Evolutionary conservation across 2,329 filamentous ascomycete genomes (phyloP).

Genomic region (Penicillium paneum): DNA sequence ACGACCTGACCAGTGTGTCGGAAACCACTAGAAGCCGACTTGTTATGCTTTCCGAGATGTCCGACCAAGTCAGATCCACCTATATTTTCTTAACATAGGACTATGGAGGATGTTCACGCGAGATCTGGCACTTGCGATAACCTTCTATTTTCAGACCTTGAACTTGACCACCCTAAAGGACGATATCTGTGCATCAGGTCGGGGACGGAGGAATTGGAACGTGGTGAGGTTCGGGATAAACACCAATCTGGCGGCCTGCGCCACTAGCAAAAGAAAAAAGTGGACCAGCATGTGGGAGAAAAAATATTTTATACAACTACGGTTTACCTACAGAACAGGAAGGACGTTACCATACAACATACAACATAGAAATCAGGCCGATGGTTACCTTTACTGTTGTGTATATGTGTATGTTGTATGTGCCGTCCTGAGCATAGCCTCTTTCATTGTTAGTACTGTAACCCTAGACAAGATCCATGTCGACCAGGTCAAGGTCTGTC

Average conservation of each 20-base stretch:
- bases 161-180: neutral
- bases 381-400: neutral
- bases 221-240: slow-evolving; percentile 10
- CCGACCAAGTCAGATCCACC: slow-evolving; percentile 15
- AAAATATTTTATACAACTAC: neutral
- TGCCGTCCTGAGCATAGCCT: neutral
- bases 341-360: neutral
- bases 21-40: slow-evolving; percentile 10
- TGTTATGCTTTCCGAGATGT: slow-evolving; percentile 14
- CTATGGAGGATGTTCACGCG: too few species aligned
- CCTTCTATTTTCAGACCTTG: neutral
- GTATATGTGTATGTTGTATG: neutral
- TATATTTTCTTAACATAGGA: neutral
- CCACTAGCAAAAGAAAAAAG: slow-evolving; percentile 16
- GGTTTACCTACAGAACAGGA: neutral
- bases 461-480: slow-evolving; percentile 1
- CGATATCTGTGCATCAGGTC: neutral
- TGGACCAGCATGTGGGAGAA: neutral
- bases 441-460: neutral
- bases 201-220: neutral
- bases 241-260: slow-evolving; percentile 21
- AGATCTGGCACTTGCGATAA: neutral
- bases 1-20: neutral
- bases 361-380: neutral
- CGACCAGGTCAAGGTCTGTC: neutral